These are phyloP conservation scores for Tetrahymena elliotti DNA, from an alignment of 73 alveolate species.

Conservation along the genomic window DNA sequence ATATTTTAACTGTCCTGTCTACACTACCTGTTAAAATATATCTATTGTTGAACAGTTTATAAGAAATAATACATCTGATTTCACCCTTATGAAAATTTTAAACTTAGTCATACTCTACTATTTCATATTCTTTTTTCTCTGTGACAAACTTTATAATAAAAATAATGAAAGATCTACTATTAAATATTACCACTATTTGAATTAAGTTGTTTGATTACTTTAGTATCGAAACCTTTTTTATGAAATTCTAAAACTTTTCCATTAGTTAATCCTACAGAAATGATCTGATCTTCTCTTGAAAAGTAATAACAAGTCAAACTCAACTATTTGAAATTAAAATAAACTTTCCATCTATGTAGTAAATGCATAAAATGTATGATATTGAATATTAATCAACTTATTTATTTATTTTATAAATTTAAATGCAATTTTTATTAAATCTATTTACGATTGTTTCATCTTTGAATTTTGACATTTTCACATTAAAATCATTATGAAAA, in stretches of 20 bases:
- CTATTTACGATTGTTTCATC: background rate
- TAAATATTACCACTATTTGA: background rate
- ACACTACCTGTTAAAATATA: slow-evolving; percentile 5
- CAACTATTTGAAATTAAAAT: background rate
- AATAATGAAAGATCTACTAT: background rate
- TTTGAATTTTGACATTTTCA: background rate
- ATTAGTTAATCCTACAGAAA: background rate
- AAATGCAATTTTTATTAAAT: background rate
- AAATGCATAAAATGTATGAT: background rate
- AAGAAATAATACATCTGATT: background rate
- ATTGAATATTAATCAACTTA: background rate
- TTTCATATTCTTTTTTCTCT: slow-evolving; percentile 2
- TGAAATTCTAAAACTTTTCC: background rate
- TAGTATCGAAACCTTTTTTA: background rate
- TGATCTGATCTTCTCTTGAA: background rate
- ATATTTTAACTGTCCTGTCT: slow-evolving; percentile 5
- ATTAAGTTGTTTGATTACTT: background rate
- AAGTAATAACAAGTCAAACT: background rate
- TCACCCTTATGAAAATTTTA: slow-evolving; percentile 5
- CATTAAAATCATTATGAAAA: background rate
- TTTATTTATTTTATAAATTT: background rate
- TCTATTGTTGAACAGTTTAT: background rate
- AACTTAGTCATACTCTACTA: background rate
- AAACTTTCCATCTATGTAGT: background rate
- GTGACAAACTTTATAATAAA: background rate